Evolutionary conservation across 192 early-diverging fungal species (phyloP).

Genomic region (Dimargaris cristalligena): DNA sequence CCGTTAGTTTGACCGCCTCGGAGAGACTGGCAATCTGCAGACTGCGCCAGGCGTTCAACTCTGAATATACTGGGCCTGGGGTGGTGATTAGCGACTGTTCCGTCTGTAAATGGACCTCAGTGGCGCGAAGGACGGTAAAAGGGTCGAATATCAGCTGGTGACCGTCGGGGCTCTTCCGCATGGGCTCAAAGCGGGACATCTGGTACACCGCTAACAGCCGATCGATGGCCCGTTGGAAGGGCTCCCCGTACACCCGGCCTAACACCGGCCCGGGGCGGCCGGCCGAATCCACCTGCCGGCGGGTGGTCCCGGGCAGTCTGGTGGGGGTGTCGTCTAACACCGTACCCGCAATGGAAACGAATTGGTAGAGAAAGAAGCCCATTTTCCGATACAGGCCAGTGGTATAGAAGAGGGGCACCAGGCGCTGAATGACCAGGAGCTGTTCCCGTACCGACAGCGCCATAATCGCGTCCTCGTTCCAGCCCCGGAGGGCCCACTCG

Average conservation of each 20-base stretch:
- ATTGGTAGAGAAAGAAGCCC: conserved; percentile 5
- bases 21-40: not conserved
- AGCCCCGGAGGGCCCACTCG: conserved; percentile 1
- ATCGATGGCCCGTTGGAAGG: not conserved
- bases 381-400: not conserved
- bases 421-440: not conserved
- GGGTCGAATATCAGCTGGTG: not conserved
- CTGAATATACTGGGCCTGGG: too few relatives aligned
- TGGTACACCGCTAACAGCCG: not conserved
- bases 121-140: not conserved
- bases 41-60: not conserved
- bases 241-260: not conserved
- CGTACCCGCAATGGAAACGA: not conserved
- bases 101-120: not conserved
- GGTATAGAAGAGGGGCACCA: not conserved
- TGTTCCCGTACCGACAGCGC: not conserved
- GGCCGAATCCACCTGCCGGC: not conserved
- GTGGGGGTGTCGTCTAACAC: not conserved
- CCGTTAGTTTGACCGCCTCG: not conserved
- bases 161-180: not conserved
- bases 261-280: not conserved
- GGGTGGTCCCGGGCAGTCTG: not conserved
- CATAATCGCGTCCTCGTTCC: conserved; percentile 1
- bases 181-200: not conserved
- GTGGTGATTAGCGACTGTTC: too few relatives aligned